phyloP scores from a whole-genome alignment of 1,284 basidiomycete species.

The Puccinia novopanici region DNA sequence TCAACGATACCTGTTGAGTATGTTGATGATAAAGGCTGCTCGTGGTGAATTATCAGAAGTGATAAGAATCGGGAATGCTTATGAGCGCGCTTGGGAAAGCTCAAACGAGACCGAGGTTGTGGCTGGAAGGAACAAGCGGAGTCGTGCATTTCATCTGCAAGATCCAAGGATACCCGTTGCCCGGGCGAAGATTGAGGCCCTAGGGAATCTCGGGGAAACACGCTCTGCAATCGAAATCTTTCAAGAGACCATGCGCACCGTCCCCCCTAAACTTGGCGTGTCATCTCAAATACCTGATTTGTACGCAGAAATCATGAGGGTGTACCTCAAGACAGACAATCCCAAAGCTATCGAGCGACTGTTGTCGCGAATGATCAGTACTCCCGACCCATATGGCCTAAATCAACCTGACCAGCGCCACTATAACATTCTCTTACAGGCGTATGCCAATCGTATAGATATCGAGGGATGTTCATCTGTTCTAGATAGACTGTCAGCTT shows the following conservation, averaged over 20 bases:
- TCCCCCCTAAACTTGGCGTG: constrained; percentile 16
- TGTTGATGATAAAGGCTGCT: constrained; percentile 31
- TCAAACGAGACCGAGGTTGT: not conserved
- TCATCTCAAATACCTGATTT: constrained; percentile 35
- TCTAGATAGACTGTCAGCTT: constrained; percentile 68
- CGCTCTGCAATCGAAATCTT: constrained; percentile 39
- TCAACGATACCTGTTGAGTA: constrained; percentile 33
- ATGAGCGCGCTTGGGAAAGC: constrained; percentile 21
- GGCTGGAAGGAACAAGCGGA: constrained; percentile 33
- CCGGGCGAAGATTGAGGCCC: constrained; percentile 45
- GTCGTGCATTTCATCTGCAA: constrained; percentile 30
- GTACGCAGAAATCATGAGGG: constrained; percentile 46
- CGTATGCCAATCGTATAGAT: constrained; percentile 67
- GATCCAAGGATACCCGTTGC: constrained; percentile 26
- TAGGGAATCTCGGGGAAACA: constrained; percentile 25
- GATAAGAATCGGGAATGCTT: not conserved
- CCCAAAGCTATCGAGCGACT: constrained; percentile 10
- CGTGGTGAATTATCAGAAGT: constrained; percentile 31
- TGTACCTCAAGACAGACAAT: constrained; percentile 34
- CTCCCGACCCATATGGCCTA: constrained; percentile 10
- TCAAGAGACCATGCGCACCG: constrained; percentile 19
- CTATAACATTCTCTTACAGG: constrained; percentile 68
- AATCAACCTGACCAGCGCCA: constrained; percentile 64
- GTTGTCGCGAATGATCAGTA: constrained; percentile 28
- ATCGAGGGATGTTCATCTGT: constrained; percentile 65